Conservation (phyloP, 352 stramenopile species). For the Globisporangium paroecandrum region DNA sequence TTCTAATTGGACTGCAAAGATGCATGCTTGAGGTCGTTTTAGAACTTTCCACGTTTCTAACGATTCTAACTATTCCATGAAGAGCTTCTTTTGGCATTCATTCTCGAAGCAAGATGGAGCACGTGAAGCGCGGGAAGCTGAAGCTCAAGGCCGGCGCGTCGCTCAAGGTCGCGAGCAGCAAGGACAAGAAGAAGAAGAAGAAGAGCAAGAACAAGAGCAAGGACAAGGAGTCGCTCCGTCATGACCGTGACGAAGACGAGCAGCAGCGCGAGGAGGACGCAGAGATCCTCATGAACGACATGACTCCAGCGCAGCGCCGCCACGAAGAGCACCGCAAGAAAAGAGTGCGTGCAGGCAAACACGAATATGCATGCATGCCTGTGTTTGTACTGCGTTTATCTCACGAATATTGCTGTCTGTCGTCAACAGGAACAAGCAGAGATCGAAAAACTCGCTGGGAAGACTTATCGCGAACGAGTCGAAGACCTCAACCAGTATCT, state of each 20-base stretch:
- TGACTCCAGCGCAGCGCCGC: slow-evolving; percentile 74
- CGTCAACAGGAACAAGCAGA: slow-evolving; percentile 70
- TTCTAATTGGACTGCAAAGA: not conserved
- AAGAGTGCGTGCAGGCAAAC: slow-evolving; percentile 38
- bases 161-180: slow-evolving; percentile 56
- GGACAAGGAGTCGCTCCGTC: slow-evolving; percentile 30
- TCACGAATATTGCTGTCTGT: not conserved
- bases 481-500: slow-evolving; percentile 98
- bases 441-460: slow-evolving; percentile 80
- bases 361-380: not conserved
- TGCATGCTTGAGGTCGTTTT: not conserved
- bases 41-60: slow-evolving; percentile 6
- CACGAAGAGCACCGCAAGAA: slow-evolving; percentile 81
- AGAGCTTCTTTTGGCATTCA: not conserved
- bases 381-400: not conserved
- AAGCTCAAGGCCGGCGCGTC: slow-evolving; percentile 66
- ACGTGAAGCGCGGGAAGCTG: slow-evolving; percentile 82
- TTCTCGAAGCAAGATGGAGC: slow-evolving; percentile 42
- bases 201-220: slow-evolving; percentile 42
- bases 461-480: slow-evolving; percentile 91
- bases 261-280: slow-evolving; percentile 13
- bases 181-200: slow-evolving; percentile 53
- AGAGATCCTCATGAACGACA: slow-evolving; percentile 36
- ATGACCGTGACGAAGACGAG: slow-evolving; percentile 10
- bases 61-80: not conserved